These are phyloP conservation scores for Sisymbrium altissimum DNA, from an alignment of 345 rosid genomes.

Conservation along the genomic window DNA sequence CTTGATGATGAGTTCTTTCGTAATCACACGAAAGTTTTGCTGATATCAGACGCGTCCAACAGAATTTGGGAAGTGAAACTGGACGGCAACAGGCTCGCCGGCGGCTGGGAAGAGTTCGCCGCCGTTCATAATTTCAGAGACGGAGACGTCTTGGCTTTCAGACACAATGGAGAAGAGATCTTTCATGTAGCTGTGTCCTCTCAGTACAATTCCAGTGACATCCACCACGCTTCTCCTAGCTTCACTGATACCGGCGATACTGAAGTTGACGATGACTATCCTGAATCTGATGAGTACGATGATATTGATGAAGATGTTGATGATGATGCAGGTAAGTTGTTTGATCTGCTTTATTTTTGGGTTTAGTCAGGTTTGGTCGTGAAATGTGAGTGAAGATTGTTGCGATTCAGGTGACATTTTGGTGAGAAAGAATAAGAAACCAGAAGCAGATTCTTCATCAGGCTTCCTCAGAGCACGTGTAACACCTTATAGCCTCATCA, in stretches of 20 bases:
- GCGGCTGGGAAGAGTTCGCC: constrained; percentile 31
- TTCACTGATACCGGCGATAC: not conserved
- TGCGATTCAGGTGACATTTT: constrained; percentile 16
- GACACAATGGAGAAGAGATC: no score
- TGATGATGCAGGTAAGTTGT: constrained; percentile 7
- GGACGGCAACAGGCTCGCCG: not conserved
- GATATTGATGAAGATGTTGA: not conserved
- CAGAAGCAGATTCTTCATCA: constrained; percentile 20
- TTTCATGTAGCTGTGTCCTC: constrained; percentile 18
- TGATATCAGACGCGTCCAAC: constrained; percentile 5
- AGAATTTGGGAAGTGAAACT: constrained; percentile 20
- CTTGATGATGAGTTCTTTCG: constrained; percentile 12
- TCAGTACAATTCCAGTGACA: not conserved
- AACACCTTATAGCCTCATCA: constrained; percentile 13
- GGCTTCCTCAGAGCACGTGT: constrained; percentile 12
- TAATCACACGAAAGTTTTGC: constrained; percentile 15
- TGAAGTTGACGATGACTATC: not conserved
- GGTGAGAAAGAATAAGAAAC: constrained; percentile 5
- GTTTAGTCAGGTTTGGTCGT: not conserved
- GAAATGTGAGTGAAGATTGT: not conserved
- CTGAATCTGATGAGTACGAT: not conserved
- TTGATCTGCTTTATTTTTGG: not conserved
- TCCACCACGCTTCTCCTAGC: not conserved
- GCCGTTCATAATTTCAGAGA: no score
- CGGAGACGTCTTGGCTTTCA: no score